Base-by-base conservation (phyloP, 169 alveolate species). In the Neospora caninum region DNA sequence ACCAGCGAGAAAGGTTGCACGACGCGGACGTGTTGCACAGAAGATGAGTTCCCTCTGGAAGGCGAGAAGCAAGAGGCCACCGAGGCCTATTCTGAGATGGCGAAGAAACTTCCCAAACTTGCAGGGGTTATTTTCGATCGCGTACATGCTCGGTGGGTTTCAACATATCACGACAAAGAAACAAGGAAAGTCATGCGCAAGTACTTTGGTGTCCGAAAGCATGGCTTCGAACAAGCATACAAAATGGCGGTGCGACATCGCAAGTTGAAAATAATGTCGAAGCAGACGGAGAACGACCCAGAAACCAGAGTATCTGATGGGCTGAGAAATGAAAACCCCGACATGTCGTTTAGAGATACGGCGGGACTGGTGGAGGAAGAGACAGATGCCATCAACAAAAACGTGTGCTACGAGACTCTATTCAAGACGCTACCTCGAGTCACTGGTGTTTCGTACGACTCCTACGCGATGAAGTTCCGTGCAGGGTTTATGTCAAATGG, bases 221-320 rank as follows among this genome's bases (percentile, higher is more conserved):
- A 82, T 36, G 89, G 89, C 67, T 82, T 82, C 67, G 89, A 82
- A 82, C 89, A 82, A 20, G 89, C 89, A 20, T 82, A 82, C 89
- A 39, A 9, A 36, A 82, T 82, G 89, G 89, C 89, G 36, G 89
- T 82, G 70, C 54, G 36, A 13, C 89, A 82, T 7, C 54, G 89
- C 39, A 82, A 82, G 41, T 10, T 82, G 89, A 82, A 82, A 82
- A 41, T 82, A 10, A 25, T 82, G 54, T 39, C 89, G 10, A 39
- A 43, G 27, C 89, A 82, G 4, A 20, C 41, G 38, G 67, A 82
- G 41, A 31, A 36, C 67, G 89, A 82, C 41, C 67, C 87, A 27
- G 87, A 78, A 78, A 29, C 78, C 29, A 34, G 45, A 39, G 0
- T 39, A 0, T 45, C 7, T 78, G 53, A 34, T 78, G 87, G 4